Conservation (phyloP, 1,284 basidiomycete genomes). For the Ustilago shanxiensis region DNA sequence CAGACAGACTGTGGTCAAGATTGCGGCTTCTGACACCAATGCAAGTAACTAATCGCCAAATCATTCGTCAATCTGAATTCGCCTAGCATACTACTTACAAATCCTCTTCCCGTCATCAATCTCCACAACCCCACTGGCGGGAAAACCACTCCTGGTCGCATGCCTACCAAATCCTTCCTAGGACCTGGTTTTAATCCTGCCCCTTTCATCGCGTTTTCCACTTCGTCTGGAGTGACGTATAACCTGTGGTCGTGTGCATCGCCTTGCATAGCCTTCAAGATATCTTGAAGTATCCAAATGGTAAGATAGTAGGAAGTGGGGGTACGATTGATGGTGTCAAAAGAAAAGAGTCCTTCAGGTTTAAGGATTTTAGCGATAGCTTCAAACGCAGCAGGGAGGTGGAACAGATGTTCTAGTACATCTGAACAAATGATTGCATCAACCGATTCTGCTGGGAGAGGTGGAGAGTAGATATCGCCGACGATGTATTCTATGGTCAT, state of each 20-base stretch:
- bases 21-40: conserved; percentile 28
- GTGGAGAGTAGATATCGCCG: conserved; percentile 33
- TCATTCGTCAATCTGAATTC: conserved; percentile 21
- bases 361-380: conserved; percentile 83
- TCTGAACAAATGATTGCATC: conserved; percentile 52
- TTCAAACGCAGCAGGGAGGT: conserved; percentile 31
- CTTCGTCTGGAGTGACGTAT: conserved; percentile 40
- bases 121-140: conserved; percentile 24
- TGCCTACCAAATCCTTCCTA: conserved; percentile 20
- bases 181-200: conserved; percentile 24
- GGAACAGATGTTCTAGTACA: conserved; percentile 54
- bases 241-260: conserved; percentile 55
- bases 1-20: too few relatives aligned
- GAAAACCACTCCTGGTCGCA: conserved; percentile 24
- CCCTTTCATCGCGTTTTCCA: conserved; percentile 10
- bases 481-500: conserved; percentile 29
- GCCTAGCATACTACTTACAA: conserved; percentile 23
- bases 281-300: conserved; percentile 48
- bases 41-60: conserved; percentile 35
- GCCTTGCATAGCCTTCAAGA: conserved; percentile 42
- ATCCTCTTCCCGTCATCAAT: conserved; percentile 29
- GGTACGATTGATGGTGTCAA: conserved; percentile 58
- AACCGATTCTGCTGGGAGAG: conserved; percentile 13
- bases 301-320: conserved; percentile 48
- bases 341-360: conserved; percentile 92